Percentiles rank a stretch among this genome's conserved stretches.
Conservation (phyloP, 2,329 filamentous ascomycete genomes). For the Diaporthe capsici region DNA sequence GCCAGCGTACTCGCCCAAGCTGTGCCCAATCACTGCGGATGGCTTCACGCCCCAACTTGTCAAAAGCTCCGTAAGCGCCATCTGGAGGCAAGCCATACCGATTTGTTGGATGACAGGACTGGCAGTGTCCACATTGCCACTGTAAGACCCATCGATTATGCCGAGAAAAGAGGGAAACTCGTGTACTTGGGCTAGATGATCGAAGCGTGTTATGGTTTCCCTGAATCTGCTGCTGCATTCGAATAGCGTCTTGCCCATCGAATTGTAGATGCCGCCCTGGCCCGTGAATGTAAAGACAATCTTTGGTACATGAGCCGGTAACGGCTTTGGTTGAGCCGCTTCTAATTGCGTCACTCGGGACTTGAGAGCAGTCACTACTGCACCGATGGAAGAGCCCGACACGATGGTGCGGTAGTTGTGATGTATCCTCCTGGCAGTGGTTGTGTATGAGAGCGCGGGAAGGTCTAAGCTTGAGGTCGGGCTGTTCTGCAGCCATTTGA, state of each 20-base stretch:
- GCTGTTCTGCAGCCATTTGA: constrained; percentile 66
- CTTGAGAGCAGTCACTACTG: constrained; percentile 58
- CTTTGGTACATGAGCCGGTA: constrained; percentile 53
- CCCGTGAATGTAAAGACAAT: constrained; percentile 69
- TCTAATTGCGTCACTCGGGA: constrained; percentile 52
- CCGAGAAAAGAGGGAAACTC: constrained; percentile 69
- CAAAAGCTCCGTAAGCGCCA: constrained; percentile 70
- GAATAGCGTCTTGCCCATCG: constrained; percentile 59
- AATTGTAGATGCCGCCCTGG: constrained; percentile 68
- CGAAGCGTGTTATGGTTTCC: constrained; percentile 63
- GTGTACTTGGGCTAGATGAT: constrained; percentile 63
- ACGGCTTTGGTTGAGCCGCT: constrained; percentile 53
- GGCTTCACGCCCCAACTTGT: constrained; percentile 68
- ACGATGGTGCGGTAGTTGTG: constrained; percentile 69
- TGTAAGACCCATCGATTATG: constrained; percentile 58
- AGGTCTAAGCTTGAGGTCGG: constrained; percentile 61
- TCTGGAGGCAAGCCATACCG: constrained; percentile 66
- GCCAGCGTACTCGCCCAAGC: constrained; percentile 78
- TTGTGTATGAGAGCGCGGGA: constrained; percentile 74
- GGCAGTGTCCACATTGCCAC: constrained; percentile 53
- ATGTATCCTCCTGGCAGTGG: constrained; percentile 75
- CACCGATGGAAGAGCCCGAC: constrained; percentile 55
- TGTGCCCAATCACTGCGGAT: constrained; percentile 64
- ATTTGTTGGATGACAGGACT: constrained; percentile 66
- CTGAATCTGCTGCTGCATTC: constrained; percentile 44